Evolutionary conservation across 495 filamentous ascomycete species (phyloP).

Genomic region (Podospora appendiculata): DNA sequence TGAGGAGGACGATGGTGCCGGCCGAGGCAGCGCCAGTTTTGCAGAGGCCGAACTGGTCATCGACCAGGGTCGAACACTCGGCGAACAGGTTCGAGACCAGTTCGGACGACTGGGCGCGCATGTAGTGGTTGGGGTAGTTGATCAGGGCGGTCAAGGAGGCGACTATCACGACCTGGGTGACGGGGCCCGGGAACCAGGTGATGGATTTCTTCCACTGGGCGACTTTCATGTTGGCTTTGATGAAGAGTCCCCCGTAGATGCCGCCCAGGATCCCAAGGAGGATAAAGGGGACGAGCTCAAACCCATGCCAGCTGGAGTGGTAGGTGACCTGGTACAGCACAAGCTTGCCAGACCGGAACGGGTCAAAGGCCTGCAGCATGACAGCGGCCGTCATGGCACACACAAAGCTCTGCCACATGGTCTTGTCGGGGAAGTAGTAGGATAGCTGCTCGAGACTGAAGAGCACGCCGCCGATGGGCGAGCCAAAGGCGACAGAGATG

Average conservation of each 20-base stretch:
- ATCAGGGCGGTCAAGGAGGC: constrained; percentile 76
- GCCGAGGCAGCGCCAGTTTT: constrained; percentile 62
- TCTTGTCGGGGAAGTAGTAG: constrained; percentile 98
- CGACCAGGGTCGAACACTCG: constrained; percentile 69
- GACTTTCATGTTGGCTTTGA: constrained; percentile 85
- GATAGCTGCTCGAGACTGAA: constrained; percentile 96
- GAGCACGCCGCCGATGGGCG: constrained; percentile 86
- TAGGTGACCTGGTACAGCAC: constrained; percentile 97
- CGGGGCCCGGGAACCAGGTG: constrained; percentile 53
- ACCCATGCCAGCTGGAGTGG: constrained; percentile 85
- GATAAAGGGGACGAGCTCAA: constrained; percentile 85
- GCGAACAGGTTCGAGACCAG: constrained; percentile 88
- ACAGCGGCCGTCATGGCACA: constrained; percentile 97
- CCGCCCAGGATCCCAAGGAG: constrained; percentile 85
- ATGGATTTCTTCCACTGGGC: constrained; percentile 69
- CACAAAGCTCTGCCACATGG: constrained; percentile 99
- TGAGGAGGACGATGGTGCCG: constrained; percentile 67
- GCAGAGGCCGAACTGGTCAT: constrained; percentile 85
- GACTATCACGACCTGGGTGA: constrained; percentile 68
- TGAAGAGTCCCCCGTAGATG: constrained; percentile 89
- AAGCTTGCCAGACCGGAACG: constrained; percentile 92
- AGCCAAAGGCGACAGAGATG: constrained; percentile 95
- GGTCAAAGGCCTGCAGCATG: constrained; percentile 84
- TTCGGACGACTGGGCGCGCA: constrained; percentile 85
- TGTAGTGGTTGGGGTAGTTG: constrained; percentile 92